Base-by-base conservation (phyloP, 352 stramenopile species). In the Phytopythium litorale region DNA sequence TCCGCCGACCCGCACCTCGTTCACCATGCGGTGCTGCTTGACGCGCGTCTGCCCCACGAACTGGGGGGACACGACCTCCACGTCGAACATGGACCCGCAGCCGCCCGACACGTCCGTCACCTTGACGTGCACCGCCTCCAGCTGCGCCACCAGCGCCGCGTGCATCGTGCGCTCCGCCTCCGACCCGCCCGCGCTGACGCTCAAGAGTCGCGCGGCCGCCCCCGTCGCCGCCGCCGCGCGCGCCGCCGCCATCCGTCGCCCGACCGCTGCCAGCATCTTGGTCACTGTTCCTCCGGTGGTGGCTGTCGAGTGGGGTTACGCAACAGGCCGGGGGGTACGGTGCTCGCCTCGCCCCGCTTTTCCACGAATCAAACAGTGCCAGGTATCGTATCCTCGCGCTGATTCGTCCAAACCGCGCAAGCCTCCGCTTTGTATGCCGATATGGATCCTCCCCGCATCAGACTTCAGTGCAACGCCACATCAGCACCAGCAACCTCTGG, bases 41-140 rank as follows among this genome's bases (percentile, higher is more conserved):
- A 97, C 81, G 65, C 85, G 88, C 64, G 77, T 84, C 67, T 95
- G 81, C 25, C 87, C 87, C 4, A 68, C 69, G 33, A 97, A 97
- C 45, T 82, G 74, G 35, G 84, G 60, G 19, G 89, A 97, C 37
- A 78, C 84, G 23, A 97, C 85, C 62, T 95, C 80, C 43, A 97
- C 79, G 64, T 96, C 77, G 67, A 89, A 97, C 84, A 95, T 95
- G 64, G 84, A 88, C 60, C 89, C 89, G 62, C 89, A 97, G 59
- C 89, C 89, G 58, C 89, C 89, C 19, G 88, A 96, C 30, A 97
- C 85, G 69, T 97, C 88, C 25, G 80, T 75, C 28, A 97, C 87
- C 52, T 91, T 89, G 55, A 95, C 86, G 69, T 95, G 79, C 48
- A 80, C 76, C 21, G 88, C 84, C 40, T 86, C 72, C 42, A 96